Base-by-base conservation (phyloP, 1,284 basidiomycete species). In the Trichosporon coremiiforme region DNA sequence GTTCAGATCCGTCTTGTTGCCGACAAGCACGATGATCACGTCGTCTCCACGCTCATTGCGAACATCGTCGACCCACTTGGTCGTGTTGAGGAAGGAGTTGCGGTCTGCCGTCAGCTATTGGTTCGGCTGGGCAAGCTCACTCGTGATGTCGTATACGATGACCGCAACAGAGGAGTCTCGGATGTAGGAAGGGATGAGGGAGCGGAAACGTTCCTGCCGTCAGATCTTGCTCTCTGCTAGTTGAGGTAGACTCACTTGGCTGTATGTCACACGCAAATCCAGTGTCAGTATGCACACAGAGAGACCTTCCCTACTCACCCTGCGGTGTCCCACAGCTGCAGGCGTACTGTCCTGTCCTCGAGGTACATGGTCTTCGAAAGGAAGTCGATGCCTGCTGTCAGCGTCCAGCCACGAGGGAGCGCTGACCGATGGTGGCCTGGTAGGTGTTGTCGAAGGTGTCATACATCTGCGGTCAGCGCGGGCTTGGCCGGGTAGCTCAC, bases 361-460 rank as follows among this genome's bases (percentile, higher is more conserved):
- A 99, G 88, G 84, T 99, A 99, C 94, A 99, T 97, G 0, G 97
- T 99, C 87, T 99, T 99, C 85, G 94, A 96, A 82, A 99, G 86
- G 83, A 99, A 99, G 86, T 99, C 97, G 84, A 98, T 99, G 74
- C 97, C 82, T 83, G 69, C 12, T 13, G 47, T 67, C 63, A 64
- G 53, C 25, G 4, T 10, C 12, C 1, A 2, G 9, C n/a, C n/a
- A 12, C 8, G 17, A 29, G 20, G 8, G 13, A 66, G 31, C 8
- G 38, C 73, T 13, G 65, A 81, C 81, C 97, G 81, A 99, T 99
- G 13, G 97, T 99, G 13, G 97, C 97, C 84, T 99, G 97, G 84
- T 99, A 99, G 63, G 96, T 99, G 85, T 97, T 98, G 87, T 99
- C 97, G 83, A 99, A 99, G 0, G 97, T 98, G 85, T 99, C 97